These are phyloP conservation scores for Phytophthora boehmeriae DNA, from an alignment of 352 stramenopile genomes.

Conservation along the genomic window DNA sequence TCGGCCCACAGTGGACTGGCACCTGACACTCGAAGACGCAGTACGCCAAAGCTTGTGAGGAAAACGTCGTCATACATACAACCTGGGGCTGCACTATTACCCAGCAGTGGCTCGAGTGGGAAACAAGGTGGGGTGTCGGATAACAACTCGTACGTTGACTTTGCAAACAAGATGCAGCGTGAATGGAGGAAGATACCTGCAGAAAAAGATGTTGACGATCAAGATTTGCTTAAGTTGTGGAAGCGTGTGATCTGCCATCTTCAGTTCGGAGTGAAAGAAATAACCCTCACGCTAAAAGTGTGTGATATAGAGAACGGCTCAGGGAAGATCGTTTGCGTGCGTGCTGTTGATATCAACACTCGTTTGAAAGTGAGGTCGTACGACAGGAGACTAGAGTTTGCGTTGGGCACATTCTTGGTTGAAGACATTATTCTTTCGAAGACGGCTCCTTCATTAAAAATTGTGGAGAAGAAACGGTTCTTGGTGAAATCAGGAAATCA, in stretches of 20 bases:
- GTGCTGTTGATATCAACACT: constrained; percentile 64
- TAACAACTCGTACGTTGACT: constrained; percentile 42
- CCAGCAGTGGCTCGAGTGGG: constrained; percentile 34
- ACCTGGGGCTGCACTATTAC: constrained; percentile 22
- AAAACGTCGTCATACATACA: constrained; percentile 37
- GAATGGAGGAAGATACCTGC: constrained; percentile 39
- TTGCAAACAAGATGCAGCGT: constrained; percentile 43
- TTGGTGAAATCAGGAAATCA: constrained; percentile 71
- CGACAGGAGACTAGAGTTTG: constrained; percentile 74
- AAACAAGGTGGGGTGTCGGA: constrained; percentile 20
- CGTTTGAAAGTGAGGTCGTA: constrained; percentile 68
- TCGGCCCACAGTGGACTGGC: constrained; percentile 12
- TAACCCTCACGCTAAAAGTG: constrained; percentile 62
- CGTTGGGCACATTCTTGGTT: constrained; percentile 70
- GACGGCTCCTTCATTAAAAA: constrained; percentile 22
- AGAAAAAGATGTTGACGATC: constrained; percentile 67
- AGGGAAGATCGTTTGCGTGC: constrained; percentile 62
- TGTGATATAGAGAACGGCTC: constrained; percentile 40
- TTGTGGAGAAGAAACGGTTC: constrained; percentile 50
- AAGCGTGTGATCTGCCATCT: constrained; percentile 68
- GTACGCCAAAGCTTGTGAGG: constrained; percentile 37
- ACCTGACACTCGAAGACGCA: constrained; percentile 18
- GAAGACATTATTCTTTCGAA: constrained; percentile 67
- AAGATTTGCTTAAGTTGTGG: constrained; percentile 83
- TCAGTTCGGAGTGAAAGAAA: constrained; percentile 60